A percentile compares a stretch with the other conserved stretches of the same genome.
These are phyloP conservation scores for Stemphylium beticola DNA, from an alignment of 2,329 filamentous ascomycete genomes.

Conservation along the genomic window DNA sequence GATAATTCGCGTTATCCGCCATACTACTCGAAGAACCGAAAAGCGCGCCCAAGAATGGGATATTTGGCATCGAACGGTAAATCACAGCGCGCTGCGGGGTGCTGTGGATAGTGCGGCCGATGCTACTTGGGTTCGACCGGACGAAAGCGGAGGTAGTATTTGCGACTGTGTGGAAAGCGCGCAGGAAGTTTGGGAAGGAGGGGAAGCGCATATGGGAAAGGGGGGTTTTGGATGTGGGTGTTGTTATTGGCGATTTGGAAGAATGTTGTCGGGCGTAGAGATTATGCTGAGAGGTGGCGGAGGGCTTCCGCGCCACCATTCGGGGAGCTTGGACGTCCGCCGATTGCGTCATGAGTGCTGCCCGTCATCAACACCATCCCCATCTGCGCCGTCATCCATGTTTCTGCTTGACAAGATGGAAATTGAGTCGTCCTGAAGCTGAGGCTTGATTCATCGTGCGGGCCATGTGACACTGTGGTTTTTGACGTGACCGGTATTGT, in stretches of 20 bases:
- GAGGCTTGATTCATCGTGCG: background rate
- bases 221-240: background rate
- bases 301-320: constrained; percentile 34
- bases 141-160: constrained; percentile 51
- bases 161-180: constrained; percentile 55
- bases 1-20: constrained; percentile 69
- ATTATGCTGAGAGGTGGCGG: constrained; percentile 33
- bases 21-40: constrained; percentile 66
- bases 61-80: constrained; percentile 69
- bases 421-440: background rate
- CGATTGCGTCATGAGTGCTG: constrained; percentile 38
- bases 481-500: too few species aligned
- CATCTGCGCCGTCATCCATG: background rate
- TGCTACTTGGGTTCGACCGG: constrained; percentile 43
- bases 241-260: constrained; percentile 6
- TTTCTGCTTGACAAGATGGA: background rate
- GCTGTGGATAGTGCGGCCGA: constrained; percentile 41
- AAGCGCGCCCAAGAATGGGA: constrained; percentile 78
- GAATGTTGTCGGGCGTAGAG: background rate
- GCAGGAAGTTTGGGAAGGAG: constrained; percentile 55
- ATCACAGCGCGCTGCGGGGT: constrained; percentile 35
- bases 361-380: constrained; percentile 1
- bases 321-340: constrained; percentile 24
- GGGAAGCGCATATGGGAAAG: constrained; percentile 56
- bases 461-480: background rate